phyloP scores from a whole-genome alignment of 1,284 basidiomycete species.

The Cryptococcus sp. region DNA sequence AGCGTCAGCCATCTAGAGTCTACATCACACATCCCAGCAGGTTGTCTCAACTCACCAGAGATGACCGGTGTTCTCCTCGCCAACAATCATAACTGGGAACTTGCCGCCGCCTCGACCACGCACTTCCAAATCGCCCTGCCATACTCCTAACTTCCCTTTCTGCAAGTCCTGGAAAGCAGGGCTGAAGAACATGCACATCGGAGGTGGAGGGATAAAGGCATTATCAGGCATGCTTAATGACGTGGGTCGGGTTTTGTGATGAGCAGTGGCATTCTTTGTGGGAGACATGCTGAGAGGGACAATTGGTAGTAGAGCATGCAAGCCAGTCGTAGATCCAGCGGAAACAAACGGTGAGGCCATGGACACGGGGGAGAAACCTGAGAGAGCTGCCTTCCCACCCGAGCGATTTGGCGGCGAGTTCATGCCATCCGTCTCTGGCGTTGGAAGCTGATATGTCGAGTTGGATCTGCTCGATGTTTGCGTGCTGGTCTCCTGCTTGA shows the following conservation, averaged over 20 bases:
- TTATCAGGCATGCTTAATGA: constrained; percentile 35
- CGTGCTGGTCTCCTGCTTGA: background rate
- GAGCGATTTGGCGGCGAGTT: constrained; percentile 17
- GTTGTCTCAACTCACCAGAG: constrained; percentile 38
- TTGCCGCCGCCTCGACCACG: constrained; percentile 43
- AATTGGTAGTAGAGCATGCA: constrained; percentile 6
- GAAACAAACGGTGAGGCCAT: constrained; percentile 20
- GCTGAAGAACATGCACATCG: constrained; percentile 54
- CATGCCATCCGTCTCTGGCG: constrained; percentile 34
- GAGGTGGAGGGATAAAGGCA: constrained; percentile 47
- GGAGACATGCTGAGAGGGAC: constrained; percentile 5
- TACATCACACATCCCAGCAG: background rate
- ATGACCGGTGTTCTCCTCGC: constrained; percentile 39
- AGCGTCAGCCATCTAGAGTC: background rate
- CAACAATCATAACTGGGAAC: constrained; percentile 45
- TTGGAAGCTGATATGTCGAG: constrained; percentile 32
- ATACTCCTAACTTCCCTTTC: constrained; percentile 46
- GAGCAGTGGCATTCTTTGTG: background rate
- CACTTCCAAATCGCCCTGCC: constrained; percentile 48
- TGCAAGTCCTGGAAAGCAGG: constrained; percentile 45
- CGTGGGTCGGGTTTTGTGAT: constrained; percentile 20
- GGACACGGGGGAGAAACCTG: constrained; percentile 9
- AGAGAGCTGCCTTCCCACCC: background rate
- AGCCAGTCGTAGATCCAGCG: constrained; percentile 11
- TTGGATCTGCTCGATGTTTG: background rate